These are phyloP conservation scores for Microbotryomycetes sp. DNA, from an alignment of 1,284 basidiomycete species.

Conservation along the genomic window DNA sequence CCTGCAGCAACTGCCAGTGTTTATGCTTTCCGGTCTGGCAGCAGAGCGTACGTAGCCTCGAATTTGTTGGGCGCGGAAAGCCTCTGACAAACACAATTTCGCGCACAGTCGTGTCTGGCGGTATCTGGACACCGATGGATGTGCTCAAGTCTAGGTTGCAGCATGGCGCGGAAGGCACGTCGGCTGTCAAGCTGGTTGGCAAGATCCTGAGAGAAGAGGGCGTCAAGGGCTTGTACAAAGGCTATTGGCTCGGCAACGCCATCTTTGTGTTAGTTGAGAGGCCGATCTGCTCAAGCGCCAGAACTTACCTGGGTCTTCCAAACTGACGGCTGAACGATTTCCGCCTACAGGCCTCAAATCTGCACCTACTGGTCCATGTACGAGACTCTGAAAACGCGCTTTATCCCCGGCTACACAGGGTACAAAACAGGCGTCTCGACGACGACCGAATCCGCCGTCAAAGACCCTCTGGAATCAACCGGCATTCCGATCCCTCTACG, in stretches of 20 bases:
- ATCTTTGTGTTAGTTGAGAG: constrained; percentile 7
- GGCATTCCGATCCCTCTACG: constrained; percentile 20
- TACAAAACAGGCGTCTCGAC: background rate
- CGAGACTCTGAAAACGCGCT: constrained; percentile 32
- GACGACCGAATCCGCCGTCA: background rate
- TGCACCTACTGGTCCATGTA: constrained; percentile 19
- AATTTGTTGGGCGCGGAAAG: background rate
- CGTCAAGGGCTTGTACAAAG: constrained; percentile 20
- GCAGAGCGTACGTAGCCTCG: constrained; percentile 29
- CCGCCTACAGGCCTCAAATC: background rate
- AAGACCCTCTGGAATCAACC: background rate
- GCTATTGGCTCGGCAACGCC: constrained; percentile 19
- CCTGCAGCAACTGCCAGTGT: constrained; percentile 31
- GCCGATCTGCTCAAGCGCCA: background rate
- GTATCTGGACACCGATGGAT: constrained; percentile 35
- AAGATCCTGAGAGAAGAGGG: constrained; percentile 33
- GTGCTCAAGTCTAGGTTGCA: constrained; percentile 33
- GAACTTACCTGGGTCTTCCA: background rate
- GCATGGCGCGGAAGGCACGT: constrained; percentile 32
- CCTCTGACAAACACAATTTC: background rate
- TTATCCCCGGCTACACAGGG: constrained; percentile 30
- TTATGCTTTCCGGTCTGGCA: constrained; percentile 28
- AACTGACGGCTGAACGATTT: background rate
- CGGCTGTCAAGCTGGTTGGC: constrained; percentile 20
- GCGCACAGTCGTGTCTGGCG: constrained; percentile 29